A percentile compares a stretch with the other conserved stretches of the same genome.
phyloP scores from a whole-genome alignment of 2,329 filamentous ascomycete species.

The Cyclaneusma minus region DNA sequence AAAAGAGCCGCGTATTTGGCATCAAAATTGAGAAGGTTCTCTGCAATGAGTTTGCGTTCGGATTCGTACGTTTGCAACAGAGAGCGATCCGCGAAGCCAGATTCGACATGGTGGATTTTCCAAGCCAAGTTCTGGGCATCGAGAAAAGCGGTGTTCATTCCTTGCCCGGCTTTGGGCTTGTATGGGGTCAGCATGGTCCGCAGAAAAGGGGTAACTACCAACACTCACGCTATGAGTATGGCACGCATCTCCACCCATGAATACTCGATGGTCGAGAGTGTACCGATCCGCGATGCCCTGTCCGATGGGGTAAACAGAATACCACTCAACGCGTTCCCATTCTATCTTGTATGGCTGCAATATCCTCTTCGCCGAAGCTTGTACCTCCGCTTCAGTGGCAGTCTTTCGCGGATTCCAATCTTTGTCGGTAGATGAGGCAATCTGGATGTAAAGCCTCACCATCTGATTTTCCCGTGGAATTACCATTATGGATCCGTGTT shows the following conservation, averaged over 20 bases:
- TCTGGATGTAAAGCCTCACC: conserved; percentile 56
- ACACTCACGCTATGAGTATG: conserved; percentile 56
- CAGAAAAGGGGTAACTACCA: not conserved
- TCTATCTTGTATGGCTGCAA: conserved; percentile 50
- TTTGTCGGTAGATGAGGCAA: conserved; percentile 42
- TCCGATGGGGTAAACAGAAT: conserved; percentile 62
- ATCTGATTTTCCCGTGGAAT: conserved; percentile 58
- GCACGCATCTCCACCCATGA: conserved; percentile 63
- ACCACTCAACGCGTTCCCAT: conserved; percentile 58
- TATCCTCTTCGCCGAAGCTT: conserved; percentile 48
- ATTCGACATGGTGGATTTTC: conserved; percentile 88
- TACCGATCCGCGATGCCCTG: conserved; percentile 57
- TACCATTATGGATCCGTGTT: conserved; percentile 62
- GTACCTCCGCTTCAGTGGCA: conserved; percentile 46
- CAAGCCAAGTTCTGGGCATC: conserved; percentile 84
- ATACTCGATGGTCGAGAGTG: conserved; percentile 53
- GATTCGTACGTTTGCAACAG: conserved; percentile 74
- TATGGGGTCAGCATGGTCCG: conserved; percentile 41
- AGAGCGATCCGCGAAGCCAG: conserved; percentile 59
- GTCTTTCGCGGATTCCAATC: conserved; percentile 47
- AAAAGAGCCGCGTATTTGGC: conserved; percentile 83
- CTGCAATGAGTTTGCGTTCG: conserved; percentile 72
- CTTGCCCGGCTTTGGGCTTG: conserved; percentile 63
- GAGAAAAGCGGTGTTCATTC: conserved; percentile 68
- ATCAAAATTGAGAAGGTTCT: conserved; percentile 75